phyloP scores from a whole-genome alignment of 176 grass and related monocot genomes.

The Triticum timopheevii region DNA sequence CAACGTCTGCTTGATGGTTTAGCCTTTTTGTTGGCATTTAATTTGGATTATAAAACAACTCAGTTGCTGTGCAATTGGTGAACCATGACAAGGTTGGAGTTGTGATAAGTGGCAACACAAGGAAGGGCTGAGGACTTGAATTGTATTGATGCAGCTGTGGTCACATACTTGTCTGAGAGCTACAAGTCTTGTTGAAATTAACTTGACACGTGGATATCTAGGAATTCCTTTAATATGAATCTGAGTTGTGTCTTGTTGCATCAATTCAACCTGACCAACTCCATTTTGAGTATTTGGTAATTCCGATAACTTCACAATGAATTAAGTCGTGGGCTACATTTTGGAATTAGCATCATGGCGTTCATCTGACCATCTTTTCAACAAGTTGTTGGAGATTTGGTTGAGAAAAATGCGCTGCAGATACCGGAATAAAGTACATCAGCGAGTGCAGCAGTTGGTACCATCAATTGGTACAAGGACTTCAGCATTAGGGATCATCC shows the following conservation, averaged over 20 bases:
- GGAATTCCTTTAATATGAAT: constrained; percentile 21
- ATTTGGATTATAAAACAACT: neutral
- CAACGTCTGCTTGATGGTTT: constrained; percentile 24
- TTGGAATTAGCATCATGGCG: constrained; percentile 21
- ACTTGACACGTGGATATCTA: constrained; percentile 2
- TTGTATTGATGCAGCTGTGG: neutral
- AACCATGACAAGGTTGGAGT: constrained; percentile 1
- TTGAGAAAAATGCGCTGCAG: neutral
- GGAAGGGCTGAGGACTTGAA: neutral
- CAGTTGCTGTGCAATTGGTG: neutral
- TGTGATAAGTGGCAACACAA: constrained; percentile 2
- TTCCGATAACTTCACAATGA: constrained; percentile 4
- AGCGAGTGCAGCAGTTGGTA: neutral
- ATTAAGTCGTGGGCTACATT: neutral
- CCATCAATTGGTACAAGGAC: neutral
- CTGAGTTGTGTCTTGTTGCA: constrained; percentile 9
- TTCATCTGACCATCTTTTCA: constrained; percentile 17
- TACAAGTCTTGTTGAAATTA: constrained; percentile 22
- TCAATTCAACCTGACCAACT: constrained; percentile 12
- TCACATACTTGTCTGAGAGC: constrained; percentile 3
- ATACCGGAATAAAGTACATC: constrained; percentile 7
- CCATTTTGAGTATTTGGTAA: constrained; percentile 1
- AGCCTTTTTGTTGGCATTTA: constrained; percentile 7
- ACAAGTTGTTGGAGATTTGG: constrained; percentile 14
- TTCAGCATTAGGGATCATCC: constrained; percentile 17